Evolutionary conservation across 768 basidiomycete genomes (phyloP).

Genomic region (Suillus clintonianus): DNA sequence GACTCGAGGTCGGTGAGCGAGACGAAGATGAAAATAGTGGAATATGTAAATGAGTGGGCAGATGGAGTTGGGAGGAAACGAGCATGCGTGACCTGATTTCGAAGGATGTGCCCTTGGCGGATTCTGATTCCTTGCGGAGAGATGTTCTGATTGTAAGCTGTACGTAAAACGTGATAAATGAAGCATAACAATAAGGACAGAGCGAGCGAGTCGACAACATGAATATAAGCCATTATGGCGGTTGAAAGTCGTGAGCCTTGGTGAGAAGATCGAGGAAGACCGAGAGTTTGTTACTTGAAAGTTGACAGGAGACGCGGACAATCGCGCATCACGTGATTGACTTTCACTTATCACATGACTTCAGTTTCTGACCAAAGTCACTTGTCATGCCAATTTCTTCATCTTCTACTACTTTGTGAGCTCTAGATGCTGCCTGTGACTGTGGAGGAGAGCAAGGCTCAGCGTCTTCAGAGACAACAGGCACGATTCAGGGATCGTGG

Average conservation of each 20-base stretch:
- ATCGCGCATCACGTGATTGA: not conserved
- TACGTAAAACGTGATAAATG: not conserved
- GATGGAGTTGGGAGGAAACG: constrained; percentile 50
- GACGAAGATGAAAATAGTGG: constrained; percentile 56
- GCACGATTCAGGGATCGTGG: constrained; percentile 69
- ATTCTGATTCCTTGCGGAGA: not conserved
- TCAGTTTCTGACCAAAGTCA: not conserved
- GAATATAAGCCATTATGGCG: not conserved
- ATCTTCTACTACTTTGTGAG: not conserved
- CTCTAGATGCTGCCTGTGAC: constrained; percentile 24
- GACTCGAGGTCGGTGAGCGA: constrained; percentile 56
- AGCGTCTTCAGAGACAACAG: constrained; percentile 63
- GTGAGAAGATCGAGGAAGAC: not conserved
- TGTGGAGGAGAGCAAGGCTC: constrained; percentile 61
- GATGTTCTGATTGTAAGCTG: not conserved
- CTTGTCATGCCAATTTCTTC: not conserved
- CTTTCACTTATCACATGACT: not conserved
- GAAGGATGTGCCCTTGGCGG: constrained; percentile 45
- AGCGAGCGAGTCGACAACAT: not conserved
- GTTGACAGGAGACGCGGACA: not conserved
- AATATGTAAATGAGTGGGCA: constrained; percentile 60
- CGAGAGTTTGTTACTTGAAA: too few relatives aligned
- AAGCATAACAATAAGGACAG: not conserved
- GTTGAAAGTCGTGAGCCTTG: not conserved
- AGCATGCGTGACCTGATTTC: constrained; percentile 54